Evolutionary conservation across 2,329 filamentous ascomycete genomes (phyloP).

Genomic region (Diaporthe citrichinensis): DNA sequence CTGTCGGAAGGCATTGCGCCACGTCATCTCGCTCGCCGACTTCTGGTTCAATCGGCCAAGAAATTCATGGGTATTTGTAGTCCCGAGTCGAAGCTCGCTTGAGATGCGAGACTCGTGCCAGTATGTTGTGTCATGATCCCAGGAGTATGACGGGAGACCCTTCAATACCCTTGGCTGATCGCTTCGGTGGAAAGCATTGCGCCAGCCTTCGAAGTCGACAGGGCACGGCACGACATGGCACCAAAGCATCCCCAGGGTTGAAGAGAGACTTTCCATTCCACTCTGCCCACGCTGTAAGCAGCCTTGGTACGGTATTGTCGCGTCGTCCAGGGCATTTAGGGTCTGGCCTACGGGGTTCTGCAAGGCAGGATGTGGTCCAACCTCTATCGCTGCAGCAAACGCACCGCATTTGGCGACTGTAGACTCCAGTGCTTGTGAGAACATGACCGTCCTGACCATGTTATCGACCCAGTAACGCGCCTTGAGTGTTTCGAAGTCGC

Average conservation of each 20-base stretch:
- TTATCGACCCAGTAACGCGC: constrained; percentile 51
- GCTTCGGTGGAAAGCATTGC: constrained; percentile 51
- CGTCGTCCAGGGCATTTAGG: constrained; percentile 34
- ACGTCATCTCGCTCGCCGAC: background rate
- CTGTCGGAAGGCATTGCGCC: constrained; percentile 38
- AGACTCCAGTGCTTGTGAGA: constrained; percentile 50
- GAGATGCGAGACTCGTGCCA: constrained; percentile 40
- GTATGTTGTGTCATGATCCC: constrained; percentile 36
- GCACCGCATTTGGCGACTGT: constrained; percentile 34
- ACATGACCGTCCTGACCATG: constrained; percentile 54
- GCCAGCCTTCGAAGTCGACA: constrained; percentile 53
- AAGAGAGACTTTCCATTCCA: constrained; percentile 5
- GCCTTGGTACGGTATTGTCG: background rate
- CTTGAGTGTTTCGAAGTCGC: constrained; percentile 39
- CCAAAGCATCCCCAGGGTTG: constrained; percentile 18
- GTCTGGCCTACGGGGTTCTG: constrained; percentile 53
- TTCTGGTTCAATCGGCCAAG: constrained; percentile 18
- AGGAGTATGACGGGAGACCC: constrained; percentile 36
- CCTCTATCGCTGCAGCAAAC: constrained; percentile 50
- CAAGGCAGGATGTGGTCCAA: constrained; percentile 54
- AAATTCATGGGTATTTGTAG: constrained; percentile 25
- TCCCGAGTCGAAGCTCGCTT: constrained; percentile 2
- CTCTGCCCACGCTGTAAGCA: background rate
- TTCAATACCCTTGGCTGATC: background rate
- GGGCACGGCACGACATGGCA: background rate